These are phyloP conservation scores for Aureobasidium musti DNA, from an alignment of 2,329 filamentous ascomycete species.

Conservation along the genomic window DNA sequence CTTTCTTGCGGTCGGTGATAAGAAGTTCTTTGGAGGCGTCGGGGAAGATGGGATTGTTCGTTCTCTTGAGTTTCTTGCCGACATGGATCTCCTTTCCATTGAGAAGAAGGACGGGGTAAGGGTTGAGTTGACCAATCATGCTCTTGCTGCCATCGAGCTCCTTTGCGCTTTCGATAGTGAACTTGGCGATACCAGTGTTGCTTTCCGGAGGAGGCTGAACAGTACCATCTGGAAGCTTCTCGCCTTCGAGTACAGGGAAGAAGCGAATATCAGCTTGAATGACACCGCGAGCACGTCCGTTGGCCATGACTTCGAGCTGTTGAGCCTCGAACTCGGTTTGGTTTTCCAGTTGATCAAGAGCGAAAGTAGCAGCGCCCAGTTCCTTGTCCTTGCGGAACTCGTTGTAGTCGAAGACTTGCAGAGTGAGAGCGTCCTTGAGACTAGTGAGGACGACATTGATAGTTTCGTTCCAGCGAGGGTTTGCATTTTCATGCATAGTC, in stretches of 20 bases:
- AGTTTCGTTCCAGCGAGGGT: slow-evolving; percentile 94
- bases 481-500: slow-evolving; percentile 77
- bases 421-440: slow-evolving; percentile 80
- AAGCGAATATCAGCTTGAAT: slow-evolving; percentile 84
- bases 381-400: slow-evolving; percentile 97
- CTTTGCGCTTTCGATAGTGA: slow-evolving; percentile 94
- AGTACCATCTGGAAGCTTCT: slow-evolving; percentile 73
- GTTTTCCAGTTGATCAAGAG: slow-evolving; percentile 77
- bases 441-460: slow-evolving; percentile 94
- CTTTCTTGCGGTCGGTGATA: slow-evolving; percentile 88
- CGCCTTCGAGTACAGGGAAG: slow-evolving; percentile 83
- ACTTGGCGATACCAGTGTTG: slow-evolving; percentile 90
- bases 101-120: slow-evolving; percentile 82
- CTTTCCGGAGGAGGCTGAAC: slow-evolving; percentile 80
- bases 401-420: slow-evolving; percentile 89
- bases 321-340: slow-evolving; percentile 79
- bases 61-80: slow-evolving; percentile 92
- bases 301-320: slow-evolving; percentile 77
- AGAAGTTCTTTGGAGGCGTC: slow-evolving; percentile 91
- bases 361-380: slow-evolving; percentile 81
- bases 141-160: slow-evolving; percentile 92
- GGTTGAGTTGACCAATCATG: slow-evolving; percentile 85
- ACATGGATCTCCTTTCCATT: slow-evolving; percentile 90
- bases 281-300: slow-evolving; percentile 79
- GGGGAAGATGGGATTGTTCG: slow-evolving; percentile 95